Conservation (phyloP, 768 basidiomycete species). For the Lyophyllum semitale region DNA sequence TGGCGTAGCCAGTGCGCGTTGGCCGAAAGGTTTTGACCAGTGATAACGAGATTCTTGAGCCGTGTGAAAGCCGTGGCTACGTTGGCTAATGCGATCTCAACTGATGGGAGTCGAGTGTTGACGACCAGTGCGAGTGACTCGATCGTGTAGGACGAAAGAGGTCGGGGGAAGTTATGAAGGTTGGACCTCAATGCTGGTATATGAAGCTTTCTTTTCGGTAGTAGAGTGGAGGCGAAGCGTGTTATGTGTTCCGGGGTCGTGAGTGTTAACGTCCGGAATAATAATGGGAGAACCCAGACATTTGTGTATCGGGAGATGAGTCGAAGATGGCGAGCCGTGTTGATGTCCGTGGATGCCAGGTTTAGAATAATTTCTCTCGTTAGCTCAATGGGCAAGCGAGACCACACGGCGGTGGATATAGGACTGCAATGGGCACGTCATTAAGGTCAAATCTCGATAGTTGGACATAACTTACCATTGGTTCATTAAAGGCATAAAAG, state of each 20-base stretch:
- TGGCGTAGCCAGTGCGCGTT: slow-evolving; percentile 37
- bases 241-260: slow-evolving; percentile 26
- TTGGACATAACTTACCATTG: background rate
- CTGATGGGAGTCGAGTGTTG: slow-evolving; percentile 30
- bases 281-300: slow-evolving; percentile 32
- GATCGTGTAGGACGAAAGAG: slow-evolving; percentile 33
- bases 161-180: slow-evolving; percentile 27
- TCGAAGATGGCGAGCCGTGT: slow-evolving; percentile 29
- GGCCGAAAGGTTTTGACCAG: slow-evolving; percentile 31
- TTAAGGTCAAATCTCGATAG: background rate
- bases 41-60: slow-evolving; percentile 33
- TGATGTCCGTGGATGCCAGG: slow-evolving; percentile 23
- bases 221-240: slow-evolving; percentile 30
- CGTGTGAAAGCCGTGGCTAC: slow-evolving; percentile 32
- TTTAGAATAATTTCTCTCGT: slow-evolving; percentile 33
- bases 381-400: slow-evolving; percentile 33
- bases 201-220: slow-evolving; percentile 27
- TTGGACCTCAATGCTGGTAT: slow-evolving; percentile 28
- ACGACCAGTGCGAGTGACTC: slow-evolving; percentile 32
- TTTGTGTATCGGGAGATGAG: slow-evolving; percentile 35
- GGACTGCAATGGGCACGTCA: background rate
- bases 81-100: slow-evolving; percentile 32
- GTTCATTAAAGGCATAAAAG: background rate
- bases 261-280: slow-evolving; percentile 32
- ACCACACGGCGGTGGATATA: slow-evolving; percentile 26